Base-by-base conservation (phyloP, 768 basidiomycete species). In the Mycena galericulata region DNA sequence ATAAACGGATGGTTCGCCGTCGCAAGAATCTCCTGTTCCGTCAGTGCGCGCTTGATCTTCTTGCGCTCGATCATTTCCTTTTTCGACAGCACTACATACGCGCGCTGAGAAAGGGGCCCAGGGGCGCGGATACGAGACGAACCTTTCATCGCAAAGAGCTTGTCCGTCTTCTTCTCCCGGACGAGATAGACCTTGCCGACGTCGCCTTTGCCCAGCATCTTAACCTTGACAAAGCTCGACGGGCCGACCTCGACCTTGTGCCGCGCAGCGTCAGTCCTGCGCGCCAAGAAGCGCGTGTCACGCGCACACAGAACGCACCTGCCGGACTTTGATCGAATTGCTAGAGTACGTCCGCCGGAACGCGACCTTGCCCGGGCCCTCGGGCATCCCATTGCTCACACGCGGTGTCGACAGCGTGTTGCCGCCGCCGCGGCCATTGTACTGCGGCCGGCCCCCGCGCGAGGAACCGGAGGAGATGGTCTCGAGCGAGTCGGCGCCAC, bases 11-110 rank as follows among this genome's bases (percentile, higher is more conserved):
- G 98, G 76, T 99, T 99, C 34, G 98, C 95, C 26, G 97, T 97
- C 11, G 97, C 97, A 46, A 99, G 88, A 73, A 99, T 99, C 81
- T 99, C 98, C 83, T 98, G 98, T 81, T 99, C 98, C 5, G 98
- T 98, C 75, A 99, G 79, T 11, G 97, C 98, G 69, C 98, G 90
- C 80, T 99, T 99, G 84, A 99, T 97, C 86, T 99, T 99, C 85
- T 97, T 98, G 75, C 98, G 90, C 83, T 97, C 96, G 79, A 99
- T 97, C 97, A 99, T 99, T 85, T 99, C 98, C 85, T 93, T 95
- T 85, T 99, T 99, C 56, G 96, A 98, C 49, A 99, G 85, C 26
- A 99, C 98, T 97, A 79, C 41, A 22, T 32, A 27, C 29, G n/a
- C 22, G 24, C 7, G 30, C 51, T 18, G 32, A n/a, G 66, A 45